Conservation (phyloP, 257 asterid species). For the Fraxinus quadrangulata region DNA sequence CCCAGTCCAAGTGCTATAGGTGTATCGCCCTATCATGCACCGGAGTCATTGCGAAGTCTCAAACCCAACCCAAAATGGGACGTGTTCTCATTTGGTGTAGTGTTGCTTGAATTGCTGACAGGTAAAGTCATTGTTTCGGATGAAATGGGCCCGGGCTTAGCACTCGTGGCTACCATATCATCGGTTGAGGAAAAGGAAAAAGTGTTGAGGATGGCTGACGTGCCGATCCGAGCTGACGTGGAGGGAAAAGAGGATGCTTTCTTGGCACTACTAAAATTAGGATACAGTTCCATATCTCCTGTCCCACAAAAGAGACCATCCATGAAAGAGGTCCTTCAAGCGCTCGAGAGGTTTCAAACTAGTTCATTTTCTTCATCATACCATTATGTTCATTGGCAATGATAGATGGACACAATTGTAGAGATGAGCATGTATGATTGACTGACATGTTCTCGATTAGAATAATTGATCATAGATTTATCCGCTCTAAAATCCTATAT, state of each 20-base stretch:
- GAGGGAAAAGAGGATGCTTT: conserved; percentile 83
- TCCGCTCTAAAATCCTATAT: not conserved
- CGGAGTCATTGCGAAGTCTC: conserved; percentile 87
- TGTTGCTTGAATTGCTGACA: conserved; percentile 67
- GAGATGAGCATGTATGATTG: conserved; percentile 48
- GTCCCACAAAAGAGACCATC: conserved; percentile 85
- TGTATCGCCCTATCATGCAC: conserved; percentile 77
- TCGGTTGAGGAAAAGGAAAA: conserved; percentile 52
- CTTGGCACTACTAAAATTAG: conserved; percentile 64
- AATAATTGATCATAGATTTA: conserved; percentile 11
- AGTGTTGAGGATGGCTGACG: conserved; percentile 67
- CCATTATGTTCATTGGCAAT: conserved; percentile 44
- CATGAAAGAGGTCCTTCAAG: conserved; percentile 83
- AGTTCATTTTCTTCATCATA: conserved; percentile 36
- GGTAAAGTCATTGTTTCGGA: conserved; percentile 74
- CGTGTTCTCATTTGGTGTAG: conserved; percentile 75
- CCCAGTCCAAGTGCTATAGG: conserved; percentile 82
- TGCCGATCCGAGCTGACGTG: conserved; percentile 78
- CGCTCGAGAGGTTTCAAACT: conserved; percentile 70
- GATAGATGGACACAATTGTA: conserved; percentile 34
- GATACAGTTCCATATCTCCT: conserved; percentile 66
- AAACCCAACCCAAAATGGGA: conserved; percentile 94
- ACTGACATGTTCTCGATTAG: conserved; percentile 32
- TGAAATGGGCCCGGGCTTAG: conserved; percentile 52
- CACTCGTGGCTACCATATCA: conserved; percentile 34